Conservation (phyloP, 2,329 filamentous ascomycete species). For the Aspergillus neoniger region DNA sequence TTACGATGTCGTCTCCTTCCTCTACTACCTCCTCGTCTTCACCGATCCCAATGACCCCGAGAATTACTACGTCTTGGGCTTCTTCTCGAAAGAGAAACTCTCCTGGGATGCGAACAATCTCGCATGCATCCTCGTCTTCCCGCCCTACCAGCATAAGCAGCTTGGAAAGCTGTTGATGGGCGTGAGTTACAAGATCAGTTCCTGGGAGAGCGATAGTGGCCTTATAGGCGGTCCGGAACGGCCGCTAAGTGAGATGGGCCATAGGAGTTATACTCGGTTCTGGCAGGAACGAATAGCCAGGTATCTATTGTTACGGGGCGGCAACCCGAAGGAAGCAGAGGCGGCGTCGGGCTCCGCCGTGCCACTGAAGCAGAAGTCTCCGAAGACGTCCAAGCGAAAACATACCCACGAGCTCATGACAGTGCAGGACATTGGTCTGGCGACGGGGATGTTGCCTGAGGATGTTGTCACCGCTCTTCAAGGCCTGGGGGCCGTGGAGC, state of each 20-base stretch:
- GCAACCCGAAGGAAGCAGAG: conserved; percentile 29
- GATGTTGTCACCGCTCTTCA: conserved; percentile 78
- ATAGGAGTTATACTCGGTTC: conserved; percentile 78
- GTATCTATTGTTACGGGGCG: conserved; percentile 55
- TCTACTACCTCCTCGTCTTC: conserved; percentile 89
- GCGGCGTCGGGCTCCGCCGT: conserved; percentile 28
- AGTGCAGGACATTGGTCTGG: conserved; percentile 70
- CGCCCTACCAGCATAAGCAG: conserved; percentile 90
- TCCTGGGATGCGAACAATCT: conserved; percentile 99
- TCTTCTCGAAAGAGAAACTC: conserved; percentile 98
- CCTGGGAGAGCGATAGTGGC: conserved; percentile 64
- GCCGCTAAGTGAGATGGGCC: conserved; percentile 82
- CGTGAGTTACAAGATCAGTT: conserved; percentile 87
- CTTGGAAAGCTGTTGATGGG: conserved; percentile 89
- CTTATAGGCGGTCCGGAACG: conserved; percentile 91
- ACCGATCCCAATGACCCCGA: conserved; percentile 53
- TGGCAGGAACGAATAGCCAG: conserved; percentile 83
- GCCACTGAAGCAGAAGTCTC: conserved; percentile 30
- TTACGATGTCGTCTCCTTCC: conserved; percentile 91
- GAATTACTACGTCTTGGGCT: conserved; percentile 72
- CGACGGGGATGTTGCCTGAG: conserved; percentile 81
- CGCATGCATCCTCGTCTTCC: conserved; percentile 93
- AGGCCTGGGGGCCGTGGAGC: conserved; percentile 72
- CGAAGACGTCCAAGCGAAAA: conserved; percentile 39
- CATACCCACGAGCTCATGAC: conserved; percentile 55